Percentiles rank a stretch among this genome's conserved stretches.
These are phyloP conservation scores for Cyclotella cryptica DNA, from an alignment of 108 stramenopile genomes.

Conservation along the genomic window DNA sequence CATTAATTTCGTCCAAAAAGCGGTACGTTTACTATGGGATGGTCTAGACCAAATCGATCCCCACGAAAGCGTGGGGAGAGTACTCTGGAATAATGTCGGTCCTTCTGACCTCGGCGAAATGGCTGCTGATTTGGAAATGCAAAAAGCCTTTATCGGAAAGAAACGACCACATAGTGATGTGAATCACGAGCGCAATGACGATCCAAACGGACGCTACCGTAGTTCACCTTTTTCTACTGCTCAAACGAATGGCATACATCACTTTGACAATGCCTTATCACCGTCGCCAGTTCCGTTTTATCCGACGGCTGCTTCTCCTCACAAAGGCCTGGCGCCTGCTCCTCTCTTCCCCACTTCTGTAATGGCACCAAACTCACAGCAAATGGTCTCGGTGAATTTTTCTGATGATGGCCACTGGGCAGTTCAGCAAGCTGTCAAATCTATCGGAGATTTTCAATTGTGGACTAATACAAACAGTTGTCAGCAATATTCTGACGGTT, in stretches of 20 bases:
- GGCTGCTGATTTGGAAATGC: conserved; percentile 93
- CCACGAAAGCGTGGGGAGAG: conserved; percentile 71
- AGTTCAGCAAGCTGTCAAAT: conserved; percentile 71
- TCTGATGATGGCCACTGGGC: conserved; percentile 34
- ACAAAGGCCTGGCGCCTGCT: conserved; percentile 35
- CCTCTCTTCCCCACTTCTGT: conserved; percentile 40
- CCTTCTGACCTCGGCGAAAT: conserved; percentile 92
- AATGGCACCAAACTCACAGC: conserved; percentile 19
- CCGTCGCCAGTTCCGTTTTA: neutral
- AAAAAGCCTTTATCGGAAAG: conserved; percentile 82
- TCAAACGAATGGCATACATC: conserved; percentile 9
- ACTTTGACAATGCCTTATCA: neutral
- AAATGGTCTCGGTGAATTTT: conserved; percentile 24
- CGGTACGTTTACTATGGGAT: conserved; percentile 79
- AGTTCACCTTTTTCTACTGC: neutral
- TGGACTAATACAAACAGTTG: conserved; percentile 23
- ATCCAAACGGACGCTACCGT: neutral
- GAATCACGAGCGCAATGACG: neutral
- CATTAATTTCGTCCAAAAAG: conserved; percentile 91
- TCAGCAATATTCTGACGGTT: conserved; percentile 3
- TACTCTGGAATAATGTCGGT: conserved; percentile 80
- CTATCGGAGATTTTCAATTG: conserved; percentile 52
- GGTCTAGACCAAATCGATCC: conserved; percentile 80
- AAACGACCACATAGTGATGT: conserved; percentile 69
- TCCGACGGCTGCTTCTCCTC: neutral